Evolutionary conservation across 768 basidiomycete genomes (phyloP).

Genomic region (Panus rudis): DNA sequence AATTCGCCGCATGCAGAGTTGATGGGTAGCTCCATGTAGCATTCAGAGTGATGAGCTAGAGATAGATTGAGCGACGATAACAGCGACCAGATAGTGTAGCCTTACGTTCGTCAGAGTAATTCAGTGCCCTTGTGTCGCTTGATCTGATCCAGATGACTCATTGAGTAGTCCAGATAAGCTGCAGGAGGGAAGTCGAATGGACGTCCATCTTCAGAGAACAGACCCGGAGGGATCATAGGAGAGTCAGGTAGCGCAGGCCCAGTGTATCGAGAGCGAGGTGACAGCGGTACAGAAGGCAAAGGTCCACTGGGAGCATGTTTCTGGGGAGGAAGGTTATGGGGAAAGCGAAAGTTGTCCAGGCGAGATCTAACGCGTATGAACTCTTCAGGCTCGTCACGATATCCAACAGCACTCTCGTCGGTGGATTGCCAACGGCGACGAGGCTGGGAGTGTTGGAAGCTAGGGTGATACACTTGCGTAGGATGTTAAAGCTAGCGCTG

Average conservation of each 20-base stretch:
- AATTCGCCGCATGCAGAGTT: no score
- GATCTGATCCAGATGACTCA: no score
- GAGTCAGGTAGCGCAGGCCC: background rate
- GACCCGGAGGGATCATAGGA: background rate
- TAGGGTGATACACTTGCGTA: background rate
- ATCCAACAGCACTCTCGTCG: background rate
- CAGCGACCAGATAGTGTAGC: no score
- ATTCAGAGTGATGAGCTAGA: no score
- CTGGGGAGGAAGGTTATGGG: background rate
- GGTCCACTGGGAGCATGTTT: background rate
- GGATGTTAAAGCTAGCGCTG: background rate
- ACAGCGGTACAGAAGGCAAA: background rate
- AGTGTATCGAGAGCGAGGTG: background rate
- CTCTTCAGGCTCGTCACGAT: background rate
- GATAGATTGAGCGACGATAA: no score
- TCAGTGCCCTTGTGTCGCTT: no score
- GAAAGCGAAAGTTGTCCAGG: constrained; percentile 4
- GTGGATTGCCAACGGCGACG: background rate
- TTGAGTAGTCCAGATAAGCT: background rate
- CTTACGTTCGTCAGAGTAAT: no score
- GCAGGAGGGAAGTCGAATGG: background rate
- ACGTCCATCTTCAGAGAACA: background rate
- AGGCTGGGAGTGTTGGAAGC: background rate
- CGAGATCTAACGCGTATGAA: constrained; percentile 1
- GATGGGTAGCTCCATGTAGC: no score